Evolutionary conservation across 441 rosid genomes (phyloP), one percentile per base, ranked within the genome.

Genomic region (Kokia cookei): DNA sequence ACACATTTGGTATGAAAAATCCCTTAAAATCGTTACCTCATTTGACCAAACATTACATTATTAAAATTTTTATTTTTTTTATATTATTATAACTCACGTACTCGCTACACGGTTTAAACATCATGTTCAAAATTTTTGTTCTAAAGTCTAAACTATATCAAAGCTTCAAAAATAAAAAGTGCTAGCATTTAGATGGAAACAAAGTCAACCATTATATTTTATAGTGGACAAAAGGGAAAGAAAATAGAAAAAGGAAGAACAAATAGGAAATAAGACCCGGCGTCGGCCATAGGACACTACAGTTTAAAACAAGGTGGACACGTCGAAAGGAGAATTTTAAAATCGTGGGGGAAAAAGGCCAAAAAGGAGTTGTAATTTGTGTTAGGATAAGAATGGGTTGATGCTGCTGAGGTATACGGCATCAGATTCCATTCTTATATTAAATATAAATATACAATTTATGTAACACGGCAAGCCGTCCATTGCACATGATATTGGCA

Each of bases 351-450:
- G 54, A 3, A 15, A 65, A 22, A 22, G 26, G 55, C 27, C 32
- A 45, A 45, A 50, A 17, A 2, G 35, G 26, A 45, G 14, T 11
- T 26, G 43, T 42, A 5, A 58, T 40, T 40, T 40, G 45, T 40
- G 45, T 8, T 7, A 24, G 62, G 27, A 22, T 55, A 24, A 22
- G 15, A 58, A 24, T 24, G 62, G 6, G 14, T 58, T 58, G 62
- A 58, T 40, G 45, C 45, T 58, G 35, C 32, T 10, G 29, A 11
- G 62, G 62, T 58, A 24, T 2, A 58, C 4, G 45, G 73, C n/a
- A 55, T 70, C 63, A 70, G 73, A 70, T 70, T 70, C 73, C 64
- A 40, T 11, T 60, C 40, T 40, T 40, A 40, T 8, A 40, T 40
- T 50, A 14, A 13, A 50, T 14, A 50, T 50, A 5, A 13, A 50